Conservation (phyloP, 257 asterid genomes). For the Rauvolfia tetraphylla region DNA sequence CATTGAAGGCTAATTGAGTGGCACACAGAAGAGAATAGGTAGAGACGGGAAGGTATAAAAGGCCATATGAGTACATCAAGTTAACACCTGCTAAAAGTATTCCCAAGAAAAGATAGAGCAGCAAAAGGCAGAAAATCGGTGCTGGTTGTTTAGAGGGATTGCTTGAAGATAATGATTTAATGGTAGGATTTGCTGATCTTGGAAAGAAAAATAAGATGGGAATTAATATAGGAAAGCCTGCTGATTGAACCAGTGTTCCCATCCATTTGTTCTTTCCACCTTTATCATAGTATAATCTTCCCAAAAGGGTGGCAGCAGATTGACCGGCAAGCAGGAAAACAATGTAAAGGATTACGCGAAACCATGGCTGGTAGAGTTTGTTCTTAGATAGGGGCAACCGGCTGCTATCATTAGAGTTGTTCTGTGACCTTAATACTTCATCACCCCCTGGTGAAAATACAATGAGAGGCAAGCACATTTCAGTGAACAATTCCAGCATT, state of each 20-base stretch:
- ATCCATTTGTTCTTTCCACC: slow-evolving; percentile 49
- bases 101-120: slow-evolving; percentile 31
- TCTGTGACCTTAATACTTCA: not conserved
- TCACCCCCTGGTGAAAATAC: slow-evolving; percentile 12
- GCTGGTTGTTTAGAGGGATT: too few species aligned
- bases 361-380: slow-evolving; percentile 26
- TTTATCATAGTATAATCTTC: slow-evolving; percentile 33
- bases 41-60: slow-evolving; percentile 37
- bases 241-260: slow-evolving; percentile 36
- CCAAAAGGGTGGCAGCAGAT: slow-evolving; percentile 35
- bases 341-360: slow-evolving; percentile 22
- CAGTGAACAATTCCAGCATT: not conserved
- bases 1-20: slow-evolving; percentile 40
- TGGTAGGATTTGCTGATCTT: not conserved
- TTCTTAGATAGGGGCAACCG: not conserved
- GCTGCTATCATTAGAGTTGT: too few species aligned
- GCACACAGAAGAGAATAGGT: slow-evolving; percentile 43
- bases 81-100: slow-evolving; percentile 31
- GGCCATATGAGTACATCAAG: slow-evolving; percentile 37
- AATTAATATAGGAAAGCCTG: slow-evolving; percentile 33
- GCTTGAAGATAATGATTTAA: too few species aligned
- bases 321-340: slow-evolving; percentile 31
- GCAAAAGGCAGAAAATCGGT: slow-evolving; percentile 5
- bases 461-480: not conserved
- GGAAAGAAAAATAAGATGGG: slow-evolving; percentile 25